Evolutionary conservation across 306 rosid species (phyloP).

Genomic region (Medicago lupulina): DNA sequence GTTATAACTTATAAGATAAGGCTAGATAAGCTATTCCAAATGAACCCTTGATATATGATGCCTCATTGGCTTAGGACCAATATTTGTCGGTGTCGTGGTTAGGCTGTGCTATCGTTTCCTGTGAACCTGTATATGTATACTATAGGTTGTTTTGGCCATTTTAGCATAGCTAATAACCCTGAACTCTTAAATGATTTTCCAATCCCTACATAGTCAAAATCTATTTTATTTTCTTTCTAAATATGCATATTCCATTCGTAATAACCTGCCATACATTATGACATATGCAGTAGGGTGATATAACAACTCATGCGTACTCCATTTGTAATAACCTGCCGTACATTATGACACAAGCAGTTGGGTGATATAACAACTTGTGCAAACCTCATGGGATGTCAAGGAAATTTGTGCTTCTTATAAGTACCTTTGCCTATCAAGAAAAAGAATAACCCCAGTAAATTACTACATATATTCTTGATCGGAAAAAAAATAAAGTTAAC

Average conservation of each 20-base stretch:
- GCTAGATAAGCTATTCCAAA: not conserved
- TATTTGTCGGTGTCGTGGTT: constrained; percentile 1
- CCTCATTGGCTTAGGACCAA: constrained; percentile 4
- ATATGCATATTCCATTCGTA: not conserved
- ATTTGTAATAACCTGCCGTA: not conserved
- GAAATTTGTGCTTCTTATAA: not conserved
- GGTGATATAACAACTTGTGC: not conserved
- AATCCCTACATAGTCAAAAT: not conserved
- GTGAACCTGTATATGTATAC: not conserved
- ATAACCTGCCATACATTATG: not conserved
- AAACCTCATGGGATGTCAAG: not conserved
- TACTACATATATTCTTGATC: too few relatives aligned
- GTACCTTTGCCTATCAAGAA: not conserved
- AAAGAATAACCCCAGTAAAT: too few relatives aligned
- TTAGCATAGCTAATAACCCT: not conserved
- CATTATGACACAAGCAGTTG: not conserved
- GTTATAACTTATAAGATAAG: not conserved
- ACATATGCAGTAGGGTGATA: not conserved
- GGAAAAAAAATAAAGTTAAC: too few relatives aligned
- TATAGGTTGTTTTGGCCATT: not conserved
- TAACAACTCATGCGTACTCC: not conserved
- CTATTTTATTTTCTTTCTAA: not conserved
- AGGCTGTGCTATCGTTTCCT: constrained; percentile 9
- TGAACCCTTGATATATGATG: not conserved
- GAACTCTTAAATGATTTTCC: not conserved